Conservation (phyloP, 352 stramenopile species). For the Phytophthora boehmeriae region DNA sequence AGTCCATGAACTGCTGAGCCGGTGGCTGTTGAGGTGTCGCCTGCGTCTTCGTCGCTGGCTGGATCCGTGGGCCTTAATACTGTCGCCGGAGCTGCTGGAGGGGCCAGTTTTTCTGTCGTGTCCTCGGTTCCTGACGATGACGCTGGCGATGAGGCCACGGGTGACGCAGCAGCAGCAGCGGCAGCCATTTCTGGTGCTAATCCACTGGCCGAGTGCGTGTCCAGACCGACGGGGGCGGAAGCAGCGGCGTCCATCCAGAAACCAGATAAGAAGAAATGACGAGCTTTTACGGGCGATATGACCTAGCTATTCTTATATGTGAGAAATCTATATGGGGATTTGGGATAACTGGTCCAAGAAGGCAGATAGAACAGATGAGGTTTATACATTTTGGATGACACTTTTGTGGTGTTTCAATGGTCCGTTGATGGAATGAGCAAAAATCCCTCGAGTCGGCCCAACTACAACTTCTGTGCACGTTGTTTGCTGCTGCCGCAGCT, state of each 20-base stretch:
- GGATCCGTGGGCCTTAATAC: slow-evolving; percentile 30
- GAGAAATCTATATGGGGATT: too few species aligned
- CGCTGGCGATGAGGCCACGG: slow-evolving; percentile 30
- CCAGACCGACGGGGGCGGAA: not conserved
- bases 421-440: too few species aligned
- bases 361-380: too few species aligned
- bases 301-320: too few species aligned
- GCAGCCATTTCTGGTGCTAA: not conserved
- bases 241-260: not conserved
- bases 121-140: slow-evolving; percentile 43
- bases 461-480: too few species aligned
- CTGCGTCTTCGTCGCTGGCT: slow-evolving; percentile 30
- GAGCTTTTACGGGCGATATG: too few species aligned
- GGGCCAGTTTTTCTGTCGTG: slow-evolving; percentile 24
- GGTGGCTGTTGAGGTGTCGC: slow-evolving; percentile 19
- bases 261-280: too few species aligned
- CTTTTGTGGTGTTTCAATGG: too few species aligned
- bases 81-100: slow-evolving; percentile 6
- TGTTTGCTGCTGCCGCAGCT: too few species aligned
- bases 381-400: too few species aligned
- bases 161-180: slow-evolving; percentile 17
- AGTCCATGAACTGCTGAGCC: slow-evolving; percentile 19
- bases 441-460: too few species aligned
- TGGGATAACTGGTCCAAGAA: too few species aligned
- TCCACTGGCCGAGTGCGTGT: not conserved